phyloP scores from a whole-genome alignment of 2,329 filamentous ascomycete genomes.

The Erysiphe neolycopersici region DNA sequence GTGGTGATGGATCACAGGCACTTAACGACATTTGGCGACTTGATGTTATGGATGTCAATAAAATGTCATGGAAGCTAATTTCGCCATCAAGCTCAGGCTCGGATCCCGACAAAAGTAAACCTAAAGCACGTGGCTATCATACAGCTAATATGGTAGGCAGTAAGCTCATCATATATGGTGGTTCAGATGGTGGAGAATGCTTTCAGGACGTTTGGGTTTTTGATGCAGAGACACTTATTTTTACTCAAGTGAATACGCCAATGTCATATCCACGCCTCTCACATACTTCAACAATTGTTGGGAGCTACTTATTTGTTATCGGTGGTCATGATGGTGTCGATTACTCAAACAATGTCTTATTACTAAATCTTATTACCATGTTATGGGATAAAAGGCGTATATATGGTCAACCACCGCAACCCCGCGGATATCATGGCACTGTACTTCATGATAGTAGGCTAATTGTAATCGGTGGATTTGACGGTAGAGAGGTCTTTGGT shows the following conservation, averaged over 20 bases:
- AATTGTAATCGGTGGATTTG: too few relatives aligned
- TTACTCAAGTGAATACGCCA: slow-evolving; percentile 31
- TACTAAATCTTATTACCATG: slow-evolving; percentile 47
- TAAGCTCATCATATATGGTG: slow-evolving; percentile 46
- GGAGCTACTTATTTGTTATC: slow-evolving; percentile 42
- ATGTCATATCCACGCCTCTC: slow-evolving; percentile 36
- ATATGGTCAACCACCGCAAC: slow-evolving; percentile 34
- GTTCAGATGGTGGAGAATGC: slow-evolving; percentile 43
- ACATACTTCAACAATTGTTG: slow-evolving; percentile 42
- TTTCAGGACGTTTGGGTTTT: slow-evolving; percentile 52
- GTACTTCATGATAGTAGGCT: slow-evolving; percentile 26
- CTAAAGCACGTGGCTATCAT: slow-evolving; percentile 41
- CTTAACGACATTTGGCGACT: slow-evolving; percentile 49
- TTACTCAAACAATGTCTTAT: slow-evolving; percentile 40
- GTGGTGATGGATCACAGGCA: slow-evolving; percentile 41
- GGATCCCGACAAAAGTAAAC: slow-evolving; percentile 20
- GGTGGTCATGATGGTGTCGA: slow-evolving; percentile 44
- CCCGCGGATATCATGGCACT: slow-evolving; percentile 38
- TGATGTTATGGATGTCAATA: slow-evolving; percentile 35
- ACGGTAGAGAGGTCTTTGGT: too few relatives aligned
- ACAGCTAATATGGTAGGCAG: slow-evolving; percentile 47
- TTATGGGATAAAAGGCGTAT: slow-evolving; percentile 42
- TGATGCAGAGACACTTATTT: slow-evolving; percentile 33
- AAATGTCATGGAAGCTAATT: slow-evolving; percentile 42
- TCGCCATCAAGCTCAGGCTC: slow-evolving; percentile 19